phyloP scores from a whole-genome alignment of 2,329 filamentous ascomycete genomes.

The Nannizziopsis arthrosporioides region DNA sequence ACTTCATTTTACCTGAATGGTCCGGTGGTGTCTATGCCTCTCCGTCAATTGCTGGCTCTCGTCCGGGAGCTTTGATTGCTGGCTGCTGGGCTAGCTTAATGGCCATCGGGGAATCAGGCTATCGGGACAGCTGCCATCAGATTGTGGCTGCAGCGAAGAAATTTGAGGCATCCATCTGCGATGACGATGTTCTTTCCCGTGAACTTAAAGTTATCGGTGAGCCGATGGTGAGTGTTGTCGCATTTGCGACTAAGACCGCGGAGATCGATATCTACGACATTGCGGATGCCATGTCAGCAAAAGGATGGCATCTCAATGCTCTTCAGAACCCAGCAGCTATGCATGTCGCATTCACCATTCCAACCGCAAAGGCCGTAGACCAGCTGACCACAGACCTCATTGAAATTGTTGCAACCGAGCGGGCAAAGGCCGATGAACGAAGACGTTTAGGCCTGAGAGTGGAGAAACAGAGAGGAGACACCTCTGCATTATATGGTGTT shows the following conservation, averaged over 20 bases:
- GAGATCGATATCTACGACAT: conserved; percentile 88
- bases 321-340: conserved; percentile 85
- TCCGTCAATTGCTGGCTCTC: conserved; percentile 78
- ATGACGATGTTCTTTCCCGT: conserved; percentile 53
- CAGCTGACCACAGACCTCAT: conserved; percentile 60
- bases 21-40: conserved; percentile 91
- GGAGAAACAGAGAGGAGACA: conserved; percentile 49
- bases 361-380: conserved; percentile 71
- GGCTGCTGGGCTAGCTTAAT: conserved; percentile 92
- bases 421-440: conserved; percentile 66
- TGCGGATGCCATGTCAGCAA: conserved; percentile 70
- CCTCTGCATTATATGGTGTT: conserved; percentile 84
- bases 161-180: conserved; percentile 61
- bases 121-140: conserved; percentile 71
- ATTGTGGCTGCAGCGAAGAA: conserved; percentile 82
- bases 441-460: conserved; percentile 47
- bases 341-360: conserved; percentile 85
- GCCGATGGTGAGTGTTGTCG: conserved; percentile 80
- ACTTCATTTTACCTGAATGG: conserved; percentile 94
- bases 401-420: conserved; percentile 51
- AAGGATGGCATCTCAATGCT: conserved; percentile 93
- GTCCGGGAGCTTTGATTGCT: conserved; percentile 86
- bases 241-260: conserved; percentile 60
- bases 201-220: conserved; percentile 73
- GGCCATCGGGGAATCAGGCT: conserved; percentile 74